Percentiles rank a stretch among this genome's conserved stretches.
Evolutionary conservation across 2,329 filamentous ascomycete genomes (phyloP).

Genomic region (Alternaria arborescens): DNA sequence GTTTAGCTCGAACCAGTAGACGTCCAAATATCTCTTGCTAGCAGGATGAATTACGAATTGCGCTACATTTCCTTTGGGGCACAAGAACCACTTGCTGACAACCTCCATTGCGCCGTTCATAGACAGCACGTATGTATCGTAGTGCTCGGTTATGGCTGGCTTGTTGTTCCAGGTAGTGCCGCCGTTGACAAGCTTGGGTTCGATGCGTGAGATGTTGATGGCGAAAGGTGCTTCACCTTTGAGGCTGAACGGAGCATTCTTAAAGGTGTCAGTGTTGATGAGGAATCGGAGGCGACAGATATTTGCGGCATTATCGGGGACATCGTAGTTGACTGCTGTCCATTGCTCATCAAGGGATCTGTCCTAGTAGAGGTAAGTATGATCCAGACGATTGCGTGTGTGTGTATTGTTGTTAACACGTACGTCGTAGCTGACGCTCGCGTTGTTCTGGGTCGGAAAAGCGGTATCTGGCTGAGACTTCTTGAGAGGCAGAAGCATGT

Average conservation of each 20-base stretch:
- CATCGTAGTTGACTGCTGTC: constrained; percentile 46
- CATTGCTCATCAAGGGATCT: constrained; percentile 12
- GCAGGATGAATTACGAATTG: constrained; percentile 41
- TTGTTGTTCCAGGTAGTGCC: constrained; percentile 40
- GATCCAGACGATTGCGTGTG: not conserved
- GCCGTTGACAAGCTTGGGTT: constrained; percentile 35
- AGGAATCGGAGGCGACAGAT: constrained; percentile 39
- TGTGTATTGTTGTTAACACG: not conserved
- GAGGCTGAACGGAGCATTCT: constrained; percentile 31
- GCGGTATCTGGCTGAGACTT: constrained; percentile 26
- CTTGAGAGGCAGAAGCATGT: constrained; percentile 47
- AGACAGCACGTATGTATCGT: constrained; percentile 6
- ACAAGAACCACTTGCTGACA: constrained; percentile 26
- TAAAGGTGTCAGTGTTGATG: constrained; percentile 29
- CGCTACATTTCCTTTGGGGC: constrained; percentile 32
- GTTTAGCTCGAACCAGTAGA: constrained; percentile 45
- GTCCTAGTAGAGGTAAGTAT: constrained; percentile 20
- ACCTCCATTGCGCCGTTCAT: constrained; percentile 8
- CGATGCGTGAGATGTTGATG: constrained; percentile 38
- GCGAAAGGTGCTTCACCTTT: constrained; percentile 28
- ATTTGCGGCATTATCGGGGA: constrained; percentile 33
- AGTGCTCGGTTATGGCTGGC: constrained; percentile 22
- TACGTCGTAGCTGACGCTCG: constrained; percentile 32
- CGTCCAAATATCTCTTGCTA: constrained; percentile 23
- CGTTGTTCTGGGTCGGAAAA: constrained; percentile 35